Evolutionary conservation across 1,139 yeast genomes (phyloP).

Genomic region (Scheffersomyces titani): DNA sequence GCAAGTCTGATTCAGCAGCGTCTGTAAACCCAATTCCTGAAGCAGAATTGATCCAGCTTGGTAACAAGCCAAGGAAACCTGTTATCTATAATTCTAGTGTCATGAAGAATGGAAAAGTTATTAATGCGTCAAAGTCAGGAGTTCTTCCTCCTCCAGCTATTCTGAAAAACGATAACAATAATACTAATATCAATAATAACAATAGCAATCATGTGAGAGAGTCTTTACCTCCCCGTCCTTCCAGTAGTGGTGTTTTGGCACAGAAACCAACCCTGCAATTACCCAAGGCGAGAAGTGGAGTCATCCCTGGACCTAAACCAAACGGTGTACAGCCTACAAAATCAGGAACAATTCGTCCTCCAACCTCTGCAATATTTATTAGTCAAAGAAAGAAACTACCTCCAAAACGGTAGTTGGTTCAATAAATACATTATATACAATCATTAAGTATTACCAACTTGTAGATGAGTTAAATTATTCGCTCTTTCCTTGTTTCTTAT

Average conservation of each 20-base stretch:
- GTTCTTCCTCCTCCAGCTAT: neutral
- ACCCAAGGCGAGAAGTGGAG: neutral
- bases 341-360: constrained; percentile 5
- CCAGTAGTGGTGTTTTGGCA: constrained; percentile 1
- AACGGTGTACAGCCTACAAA: constrained; percentile 5
- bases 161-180: neutral
- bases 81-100: neutral
- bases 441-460: neutral
- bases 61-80: neutral
- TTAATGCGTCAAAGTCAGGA: neutral
- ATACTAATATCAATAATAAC: neutral
- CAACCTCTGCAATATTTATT: constrained; percentile 16
- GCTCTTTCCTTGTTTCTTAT: neutral
- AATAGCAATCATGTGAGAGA: neutral
- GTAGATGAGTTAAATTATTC: neutral
- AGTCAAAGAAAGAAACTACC: constrained; percentile 12
- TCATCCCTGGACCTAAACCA: constrained; percentile 2
- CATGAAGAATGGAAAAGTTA: neutral
- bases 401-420: constrained; percentile 3
- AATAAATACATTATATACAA: neutral
- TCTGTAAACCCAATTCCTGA: neutral
- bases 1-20: neutral
- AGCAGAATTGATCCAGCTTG: neutral
- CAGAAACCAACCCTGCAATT: neutral
- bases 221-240: neutral